Percentiles rank a stretch among this genome's conserved stretches.
phyloP scores from a whole-genome alignment of 2,329 filamentous ascomycete genomes.

The Thelonectria blattea region DNA sequence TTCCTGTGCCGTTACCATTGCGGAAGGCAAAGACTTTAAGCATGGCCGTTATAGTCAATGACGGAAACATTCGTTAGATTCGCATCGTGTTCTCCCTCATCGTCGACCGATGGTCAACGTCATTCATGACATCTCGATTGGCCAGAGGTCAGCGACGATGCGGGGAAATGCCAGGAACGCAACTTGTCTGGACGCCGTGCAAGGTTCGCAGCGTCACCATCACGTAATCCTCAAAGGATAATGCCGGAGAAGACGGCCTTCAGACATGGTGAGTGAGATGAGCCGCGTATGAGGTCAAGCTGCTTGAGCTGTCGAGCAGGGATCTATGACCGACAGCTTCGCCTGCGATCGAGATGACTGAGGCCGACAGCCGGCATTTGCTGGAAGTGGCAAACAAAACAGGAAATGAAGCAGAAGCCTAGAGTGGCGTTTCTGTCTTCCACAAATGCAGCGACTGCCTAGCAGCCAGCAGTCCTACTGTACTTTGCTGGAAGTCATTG shows the following conservation, averaged over 20 bases:
- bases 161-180: slow-evolving; percentile 30
- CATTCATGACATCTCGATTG: slow-evolving; percentile 40
- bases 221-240: slow-evolving; percentile 29
- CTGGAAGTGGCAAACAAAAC: neutral
- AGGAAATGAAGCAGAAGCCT: neutral
- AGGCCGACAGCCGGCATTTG: neutral
- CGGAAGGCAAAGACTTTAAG: slow-evolving; percentile 3
- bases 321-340: neutral
- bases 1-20: neutral
- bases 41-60: slow-evolving; percentile 4
- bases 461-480: neutral
- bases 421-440: neutral
- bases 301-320: neutral
- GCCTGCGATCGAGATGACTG: neutral
- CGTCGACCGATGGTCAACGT: slow-evolving; percentile 26
- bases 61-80: slow-evolving; percentile 1
- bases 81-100: neutral
- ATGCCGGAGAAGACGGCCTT: neutral
- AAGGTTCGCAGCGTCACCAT: slow-evolving; percentile 30
- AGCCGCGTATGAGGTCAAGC: neutral
- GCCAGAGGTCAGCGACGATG: slow-evolving; percentile 5
- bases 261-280: neutral
- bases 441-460: neutral
- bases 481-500: too few relatives aligned
- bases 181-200: slow-evolving; percentile 4